These are phyloP conservation scores for Pichia sorboxylosa DNA, from an alignment of 1,139 yeast species.

Conservation along the genomic window DNA sequence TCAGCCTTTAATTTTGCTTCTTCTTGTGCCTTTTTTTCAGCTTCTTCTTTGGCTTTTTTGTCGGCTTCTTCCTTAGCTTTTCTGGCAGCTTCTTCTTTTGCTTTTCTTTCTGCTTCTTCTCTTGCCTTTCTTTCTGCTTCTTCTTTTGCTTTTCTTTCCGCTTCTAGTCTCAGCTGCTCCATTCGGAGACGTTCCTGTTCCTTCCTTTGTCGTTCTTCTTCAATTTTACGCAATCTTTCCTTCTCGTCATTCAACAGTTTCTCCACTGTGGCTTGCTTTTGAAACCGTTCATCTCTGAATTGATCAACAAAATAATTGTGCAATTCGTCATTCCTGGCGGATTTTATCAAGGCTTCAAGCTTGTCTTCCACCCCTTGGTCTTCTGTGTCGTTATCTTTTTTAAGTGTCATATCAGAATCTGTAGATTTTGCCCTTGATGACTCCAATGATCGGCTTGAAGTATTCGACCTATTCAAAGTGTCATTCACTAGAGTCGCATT, in stretches of 20 bases:
- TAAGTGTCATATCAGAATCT: no score
- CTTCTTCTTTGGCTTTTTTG: conserved; percentile 15
- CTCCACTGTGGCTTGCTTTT: conserved; percentile 1
- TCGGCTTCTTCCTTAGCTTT: conserved; percentile 13
- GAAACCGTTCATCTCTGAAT: conserved; percentile 1
- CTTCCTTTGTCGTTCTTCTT: conserved; percentile 11
- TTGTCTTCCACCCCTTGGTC: no score
- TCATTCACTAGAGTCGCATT: no score
- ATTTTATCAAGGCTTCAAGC: no score
- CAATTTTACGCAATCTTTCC: conserved; percentile 6
- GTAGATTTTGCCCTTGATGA: no score
- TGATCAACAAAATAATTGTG: conserved; percentile 1
- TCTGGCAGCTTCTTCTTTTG: conserved; percentile 13
- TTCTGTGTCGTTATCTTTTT: no score
- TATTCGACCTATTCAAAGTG: no score
- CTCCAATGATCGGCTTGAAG: no score
- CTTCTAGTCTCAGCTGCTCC: conserved; percentile 8
- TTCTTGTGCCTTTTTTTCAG: conserved; percentile 15
- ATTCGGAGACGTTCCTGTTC: conserved; percentile 11
- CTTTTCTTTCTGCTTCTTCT: conserved; percentile 13
- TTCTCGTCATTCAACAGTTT: conserved; percentile 6
- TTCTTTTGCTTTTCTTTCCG: conserved; percentile 11
- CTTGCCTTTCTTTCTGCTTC: conserved; percentile 6
- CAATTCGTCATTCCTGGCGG: neutral
- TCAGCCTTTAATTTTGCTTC: conserved; percentile 15